Percentiles rank a stretch among this genome's conserved stretches.
Conservation (phyloP, 169 alveolate genomes). For the Cryptosporidium meleagridis region DNA sequence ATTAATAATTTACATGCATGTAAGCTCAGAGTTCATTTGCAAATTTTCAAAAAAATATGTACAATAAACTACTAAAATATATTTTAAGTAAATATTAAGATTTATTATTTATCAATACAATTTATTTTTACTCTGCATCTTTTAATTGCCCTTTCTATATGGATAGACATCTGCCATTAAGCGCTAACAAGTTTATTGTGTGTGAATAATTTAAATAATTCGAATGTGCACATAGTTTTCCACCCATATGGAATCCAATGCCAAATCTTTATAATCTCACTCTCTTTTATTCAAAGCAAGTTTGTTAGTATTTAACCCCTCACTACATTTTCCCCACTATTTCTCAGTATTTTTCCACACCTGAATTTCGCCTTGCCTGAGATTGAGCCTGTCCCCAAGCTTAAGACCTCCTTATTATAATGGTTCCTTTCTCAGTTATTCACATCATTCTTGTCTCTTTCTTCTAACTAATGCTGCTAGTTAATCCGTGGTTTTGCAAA, state of each 20-base stretch:
- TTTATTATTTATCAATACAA: background rate
- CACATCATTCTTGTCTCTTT: too few species aligned
- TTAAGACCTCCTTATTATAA: too few species aligned
- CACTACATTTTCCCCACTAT: background rate
- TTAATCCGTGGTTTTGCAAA: too few species aligned
- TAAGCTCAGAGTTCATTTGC: background rate
- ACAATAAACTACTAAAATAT: background rate
- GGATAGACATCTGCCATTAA: background rate
- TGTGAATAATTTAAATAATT: background rate
- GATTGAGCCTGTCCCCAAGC: too few species aligned
- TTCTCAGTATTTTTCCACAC: too few species aligned
- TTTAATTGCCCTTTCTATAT: background rate
- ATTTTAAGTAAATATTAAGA: background rate
- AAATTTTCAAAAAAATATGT: background rate
- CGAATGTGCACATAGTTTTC: background rate
- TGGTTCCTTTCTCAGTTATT: too few species aligned
- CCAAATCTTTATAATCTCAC: too few species aligned
- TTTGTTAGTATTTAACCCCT: background rate
- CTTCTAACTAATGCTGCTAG: too few species aligned
- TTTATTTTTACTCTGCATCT: background rate
- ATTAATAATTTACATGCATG: conserved; percentile 39
- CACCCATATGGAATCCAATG: background rate
- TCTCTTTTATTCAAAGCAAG: too few species aligned
- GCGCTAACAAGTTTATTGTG: conserved; percentile 4
- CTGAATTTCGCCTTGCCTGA: too few species aligned